These are phyloP conservation scores for Penicillium concentricum DNA, from an alignment of 2,329 filamentous ascomycete genomes.

Conservation along the genomic window DNA sequence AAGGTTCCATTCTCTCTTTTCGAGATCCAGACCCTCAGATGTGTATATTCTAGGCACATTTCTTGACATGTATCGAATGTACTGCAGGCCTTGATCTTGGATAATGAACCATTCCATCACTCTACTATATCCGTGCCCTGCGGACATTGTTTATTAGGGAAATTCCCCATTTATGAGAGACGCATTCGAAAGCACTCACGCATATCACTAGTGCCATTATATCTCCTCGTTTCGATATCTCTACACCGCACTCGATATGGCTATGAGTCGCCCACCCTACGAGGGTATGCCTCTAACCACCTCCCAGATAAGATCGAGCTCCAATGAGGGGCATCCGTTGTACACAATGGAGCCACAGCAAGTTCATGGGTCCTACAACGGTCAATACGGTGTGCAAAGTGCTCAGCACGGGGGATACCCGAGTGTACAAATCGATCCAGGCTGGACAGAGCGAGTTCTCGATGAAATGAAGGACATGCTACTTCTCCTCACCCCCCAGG, in stretches of 20 bases:
- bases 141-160: background rate
- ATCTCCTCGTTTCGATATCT: background rate
- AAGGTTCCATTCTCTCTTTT: background rate
- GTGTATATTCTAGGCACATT: background rate
- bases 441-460: constrained; percentile 86
- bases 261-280: constrained; percentile 13
- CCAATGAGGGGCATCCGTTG: constrained; percentile 11
- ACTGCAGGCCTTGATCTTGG: background rate
- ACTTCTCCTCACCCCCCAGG: constrained; percentile 81
- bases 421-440: constrained; percentile 61
- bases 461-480: constrained; percentile 88
- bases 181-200: background rate
- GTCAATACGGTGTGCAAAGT: constrained; percentile 13
- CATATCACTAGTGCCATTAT: background rate
- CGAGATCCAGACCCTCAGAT: background rate
- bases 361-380: constrained; percentile 9
- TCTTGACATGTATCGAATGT: background rate
- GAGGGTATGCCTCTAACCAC: constrained; percentile 9
- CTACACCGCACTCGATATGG: constrained; percentile 9
- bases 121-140: background rate
- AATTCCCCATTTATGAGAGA: background rate
- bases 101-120: constrained; percentile 2
- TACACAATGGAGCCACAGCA: constrained; percentile 13
- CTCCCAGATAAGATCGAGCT: constrained; percentile 6
- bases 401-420: constrained; percentile 12